phyloP scores from a whole-genome alignment of 768 basidiomycete genomes.

The Hygrocybe punicea region DNA sequence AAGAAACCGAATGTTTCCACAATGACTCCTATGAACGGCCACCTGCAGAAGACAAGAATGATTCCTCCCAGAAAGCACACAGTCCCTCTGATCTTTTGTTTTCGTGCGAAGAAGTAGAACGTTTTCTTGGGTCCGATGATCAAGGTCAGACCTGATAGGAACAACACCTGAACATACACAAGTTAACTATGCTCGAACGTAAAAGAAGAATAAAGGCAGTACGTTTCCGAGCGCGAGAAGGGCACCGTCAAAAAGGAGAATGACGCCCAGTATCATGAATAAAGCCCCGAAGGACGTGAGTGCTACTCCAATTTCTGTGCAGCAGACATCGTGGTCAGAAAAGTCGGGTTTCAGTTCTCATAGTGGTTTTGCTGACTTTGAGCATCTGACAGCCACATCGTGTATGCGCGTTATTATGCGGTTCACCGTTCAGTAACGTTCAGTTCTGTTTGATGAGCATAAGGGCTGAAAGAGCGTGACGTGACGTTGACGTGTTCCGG shows the following conservation, averaged over 20 bases:
- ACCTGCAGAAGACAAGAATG: constrained; percentile 89
- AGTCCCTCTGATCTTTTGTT: constrained; percentile 90
- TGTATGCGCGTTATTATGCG: neutral
- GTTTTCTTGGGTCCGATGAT: constrained; percentile 98
- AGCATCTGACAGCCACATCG: constrained; percentile 65
- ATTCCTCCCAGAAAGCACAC: constrained; percentile 87
- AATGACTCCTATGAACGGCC: constrained; percentile 90
- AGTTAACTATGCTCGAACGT: neutral
- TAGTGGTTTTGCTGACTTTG: constrained; percentile 46
- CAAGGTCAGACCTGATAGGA: constrained; percentile 88
- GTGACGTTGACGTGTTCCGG: too few species aligned
- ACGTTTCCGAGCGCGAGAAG: constrained; percentile 97
- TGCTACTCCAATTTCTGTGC: constrained; percentile 91
- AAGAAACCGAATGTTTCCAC: constrained; percentile 97
- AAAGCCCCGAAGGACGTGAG: constrained; percentile 92
- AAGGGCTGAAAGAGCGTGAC: too few species aligned
- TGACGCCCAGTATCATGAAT: constrained; percentile 94
- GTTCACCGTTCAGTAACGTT: neutral
- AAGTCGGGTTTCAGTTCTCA: neutral
- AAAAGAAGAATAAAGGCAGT: constrained; percentile 11
- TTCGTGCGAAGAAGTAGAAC: constrained; percentile 95
- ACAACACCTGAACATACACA: constrained; percentile 71
- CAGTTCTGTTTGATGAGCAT: neutral
- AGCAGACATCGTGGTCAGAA: constrained; percentile 9
- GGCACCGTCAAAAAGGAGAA: constrained; percentile 95